A percentile compares a stretch with the other conserved stretches of the same genome.
Conservation (phyloP, 345 rosid species). For the Salix caprea region DNA sequence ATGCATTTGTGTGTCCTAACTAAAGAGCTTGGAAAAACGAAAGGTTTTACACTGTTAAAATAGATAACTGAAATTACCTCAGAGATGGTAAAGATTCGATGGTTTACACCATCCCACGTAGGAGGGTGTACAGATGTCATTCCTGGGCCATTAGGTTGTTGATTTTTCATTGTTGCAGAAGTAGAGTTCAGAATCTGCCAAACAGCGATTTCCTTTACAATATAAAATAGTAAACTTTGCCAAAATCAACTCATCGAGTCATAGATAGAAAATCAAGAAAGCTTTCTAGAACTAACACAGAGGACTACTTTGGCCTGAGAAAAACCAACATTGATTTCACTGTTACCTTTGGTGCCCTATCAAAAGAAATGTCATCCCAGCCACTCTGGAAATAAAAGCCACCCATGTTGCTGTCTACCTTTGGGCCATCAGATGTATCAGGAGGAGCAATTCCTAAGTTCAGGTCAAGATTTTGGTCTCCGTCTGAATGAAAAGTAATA, state of each 20-base stretch:
- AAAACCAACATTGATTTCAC: background rate
- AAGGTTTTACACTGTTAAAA: background rate
- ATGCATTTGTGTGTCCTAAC: background rate
- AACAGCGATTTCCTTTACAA: background rate
- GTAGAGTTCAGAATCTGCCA: conserved; percentile 35
- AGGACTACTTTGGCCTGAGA: background rate
- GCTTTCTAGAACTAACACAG: background rate
- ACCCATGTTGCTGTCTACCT: conserved; percentile 14
- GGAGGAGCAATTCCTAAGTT: conserved; percentile 60
- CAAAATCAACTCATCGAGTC: background rate
- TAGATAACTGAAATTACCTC: conserved; percentile 28
- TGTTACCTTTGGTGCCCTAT: conserved; percentile 31
- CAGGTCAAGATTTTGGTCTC: conserved; percentile 40
- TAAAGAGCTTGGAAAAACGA: background rate
- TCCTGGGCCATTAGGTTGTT: conserved; percentile 19
- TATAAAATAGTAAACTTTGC: background rate
- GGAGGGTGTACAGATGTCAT: conserved; percentile 33
- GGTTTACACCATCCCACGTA: conserved; percentile 24
- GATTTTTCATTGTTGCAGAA: conserved; percentile 18
- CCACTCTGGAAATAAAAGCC: conserved; percentile 10
- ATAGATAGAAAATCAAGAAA: background rate
- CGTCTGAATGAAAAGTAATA: conserved; percentile 29
- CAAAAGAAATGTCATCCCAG: conserved; percentile 16
- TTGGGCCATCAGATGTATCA: conserved; percentile 14
- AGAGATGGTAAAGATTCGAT: conserved; percentile 36